Conservation (phyloP, 371 early-diverging fungal species). For the Gilbertella persicaria region DNA sequence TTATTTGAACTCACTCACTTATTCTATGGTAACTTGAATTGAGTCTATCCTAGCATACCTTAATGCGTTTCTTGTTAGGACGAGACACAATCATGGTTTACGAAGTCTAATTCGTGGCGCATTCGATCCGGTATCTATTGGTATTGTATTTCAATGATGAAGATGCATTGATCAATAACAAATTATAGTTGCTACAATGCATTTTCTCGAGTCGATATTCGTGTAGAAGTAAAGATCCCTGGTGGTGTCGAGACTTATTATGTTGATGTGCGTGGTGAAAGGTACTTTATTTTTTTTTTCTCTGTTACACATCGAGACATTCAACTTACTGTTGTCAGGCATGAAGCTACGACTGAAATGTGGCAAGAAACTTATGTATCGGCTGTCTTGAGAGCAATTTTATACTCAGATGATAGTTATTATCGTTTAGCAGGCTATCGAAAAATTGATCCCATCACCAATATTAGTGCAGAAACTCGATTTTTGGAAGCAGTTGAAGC, state of each 20-base stretch:
- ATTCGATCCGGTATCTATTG: conserved; percentile 75
- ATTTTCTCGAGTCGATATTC: conserved; percentile 92
- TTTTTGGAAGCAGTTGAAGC: conserved; percentile 84
- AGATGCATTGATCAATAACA: too few relatives aligned
- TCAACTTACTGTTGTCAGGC: conserved; percentile 38
- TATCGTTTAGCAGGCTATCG: conserved; percentile 77
- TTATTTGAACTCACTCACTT: conserved; percentile 92
- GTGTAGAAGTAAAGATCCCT: conserved; percentile 97
- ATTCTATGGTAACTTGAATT: conserved; percentile 70
- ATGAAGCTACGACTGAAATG: conserved; percentile 75
- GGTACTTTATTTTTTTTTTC: conserved; percentile 26
- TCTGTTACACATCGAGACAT: background rate
- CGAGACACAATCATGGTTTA: conserved; percentile 71
- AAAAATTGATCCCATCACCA: conserved; percentile 81
- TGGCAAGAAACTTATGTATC: conserved; percentile 93
- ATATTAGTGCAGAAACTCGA: conserved; percentile 66
- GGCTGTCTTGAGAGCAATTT: conserved; percentile 84
- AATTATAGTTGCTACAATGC: conserved; percentile 87
- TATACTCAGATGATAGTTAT: conserved; percentile 84
- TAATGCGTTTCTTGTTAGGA: conserved; percentile 50
- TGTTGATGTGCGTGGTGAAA: conserved; percentile 80
- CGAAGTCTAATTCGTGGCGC: conserved; percentile 68
- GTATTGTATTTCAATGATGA: conserved; percentile 40
- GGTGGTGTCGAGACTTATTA: conserved; percentile 95
- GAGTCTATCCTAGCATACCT: too few relatives aligned